Evolutionary conservation across 306 rosid species (phyloP).

Genomic region (Inga laurina): DNA sequence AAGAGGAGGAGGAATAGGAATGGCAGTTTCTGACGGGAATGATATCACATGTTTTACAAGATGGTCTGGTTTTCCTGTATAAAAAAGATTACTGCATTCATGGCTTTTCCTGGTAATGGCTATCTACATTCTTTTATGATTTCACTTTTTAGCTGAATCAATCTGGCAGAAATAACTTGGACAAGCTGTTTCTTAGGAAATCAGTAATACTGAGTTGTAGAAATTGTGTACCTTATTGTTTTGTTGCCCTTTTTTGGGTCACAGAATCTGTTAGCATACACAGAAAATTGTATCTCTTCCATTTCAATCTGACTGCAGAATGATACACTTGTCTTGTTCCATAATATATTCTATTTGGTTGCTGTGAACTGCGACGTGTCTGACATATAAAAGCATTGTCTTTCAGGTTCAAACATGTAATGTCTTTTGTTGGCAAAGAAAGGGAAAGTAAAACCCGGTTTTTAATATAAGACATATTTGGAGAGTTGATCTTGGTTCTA

Average conservation of each 20-base stretch:
- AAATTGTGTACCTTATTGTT: background rate
- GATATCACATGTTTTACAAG: conserved; percentile 48
- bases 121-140: conserved; percentile 25
- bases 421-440: background rate
- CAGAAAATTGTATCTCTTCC: background rate
- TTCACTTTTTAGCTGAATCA: conserved; percentile 2
- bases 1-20: conserved; percentile 60
- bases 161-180: background rate
- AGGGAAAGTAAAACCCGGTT: no score
- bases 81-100: conserved; percentile 9
- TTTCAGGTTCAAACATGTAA: conserved; percentile 5
- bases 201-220: background rate
- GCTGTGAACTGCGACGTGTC: background rate
- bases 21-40: conserved; percentile 64
- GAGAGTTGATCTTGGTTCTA: no score
- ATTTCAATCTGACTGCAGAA: conserved; percentile 11
- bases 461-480: no score
- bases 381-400: background rate
- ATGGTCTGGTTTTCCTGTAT: conserved; percentile 67
- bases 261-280: background rate
- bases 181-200: background rate
- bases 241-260: background rate
- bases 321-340: conserved; percentile 14
- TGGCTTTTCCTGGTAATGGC: background rate
- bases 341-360: background rate